Percentiles rank a stretch among this genome's conserved stretches.
Evolutionary conservation across 805 yeast genomes (phyloP).

Genomic region (Saturnispora sekii): DNA sequence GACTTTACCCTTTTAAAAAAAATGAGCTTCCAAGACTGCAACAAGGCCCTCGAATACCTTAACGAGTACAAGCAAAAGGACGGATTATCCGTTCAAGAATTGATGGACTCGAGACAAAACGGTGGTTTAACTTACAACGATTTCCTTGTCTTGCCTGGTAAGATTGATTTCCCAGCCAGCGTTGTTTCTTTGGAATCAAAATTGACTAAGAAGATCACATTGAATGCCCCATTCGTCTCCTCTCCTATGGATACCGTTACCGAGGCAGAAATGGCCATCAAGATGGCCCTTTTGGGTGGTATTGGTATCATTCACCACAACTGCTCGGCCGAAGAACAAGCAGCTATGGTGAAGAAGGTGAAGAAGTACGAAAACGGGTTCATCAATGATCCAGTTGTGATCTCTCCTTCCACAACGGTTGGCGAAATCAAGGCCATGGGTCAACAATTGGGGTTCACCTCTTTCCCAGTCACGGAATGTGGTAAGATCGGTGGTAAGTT

Average conservation of each 20-base stretch:
- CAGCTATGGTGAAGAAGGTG: constrained; percentile 94
- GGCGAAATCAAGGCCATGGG: constrained; percentile 70
- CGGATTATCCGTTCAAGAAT: constrained; percentile 72
- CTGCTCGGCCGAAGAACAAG: constrained; percentile 94
- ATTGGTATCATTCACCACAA: constrained; percentile 98
- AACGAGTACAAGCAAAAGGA: constrained; percentile 61
- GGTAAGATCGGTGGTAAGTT: constrained; percentile 86
- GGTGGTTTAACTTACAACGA: constrained; percentile 98
- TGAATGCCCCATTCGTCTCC: constrained; percentile 91
- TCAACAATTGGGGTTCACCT: constrained; percentile 76
- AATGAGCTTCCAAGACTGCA: constrained; percentile 27
- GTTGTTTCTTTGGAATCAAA: constrained; percentile 71
- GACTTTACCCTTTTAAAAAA: constrained; percentile 2
- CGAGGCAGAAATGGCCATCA: constrained; percentile 93
- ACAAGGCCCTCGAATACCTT: constrained; percentile 62
- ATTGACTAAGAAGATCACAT: constrained; percentile 82
- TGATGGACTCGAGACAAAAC: constrained; percentile 82
- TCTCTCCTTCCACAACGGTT: constrained; percentile 67
- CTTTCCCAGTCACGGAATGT: constrained; percentile 95
- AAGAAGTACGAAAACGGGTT: constrained; percentile 97
- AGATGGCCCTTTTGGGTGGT: constrained; percentile 98
- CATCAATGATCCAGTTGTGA: constrained; percentile 87
- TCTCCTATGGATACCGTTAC: constrained; percentile 99
- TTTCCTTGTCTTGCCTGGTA: constrained; percentile 90
- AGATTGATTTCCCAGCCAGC: constrained; percentile 79